Percentiles rank a stretch among this genome's conserved stretches.
These are phyloP conservation scores for Schizonepeta tenuifolia DNA, from an alignment of 257 asterid genomes.

Conservation along the genomic window DNA sequence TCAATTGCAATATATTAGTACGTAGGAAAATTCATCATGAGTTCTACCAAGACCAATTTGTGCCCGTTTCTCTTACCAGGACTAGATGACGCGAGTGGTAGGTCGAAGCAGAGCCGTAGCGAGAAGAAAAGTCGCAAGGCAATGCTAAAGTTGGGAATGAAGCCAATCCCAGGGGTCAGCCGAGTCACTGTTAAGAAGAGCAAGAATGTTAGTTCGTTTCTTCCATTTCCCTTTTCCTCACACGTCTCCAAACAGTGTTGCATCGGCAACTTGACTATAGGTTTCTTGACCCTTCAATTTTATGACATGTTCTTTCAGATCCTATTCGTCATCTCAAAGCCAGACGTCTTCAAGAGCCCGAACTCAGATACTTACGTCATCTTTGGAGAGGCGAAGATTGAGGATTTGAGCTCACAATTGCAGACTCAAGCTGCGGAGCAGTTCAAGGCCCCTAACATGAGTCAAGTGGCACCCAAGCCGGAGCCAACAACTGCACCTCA, in stretches of 20 bases:
- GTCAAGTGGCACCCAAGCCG: conserved; percentile 52
- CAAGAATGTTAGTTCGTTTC: conserved; percentile 42
- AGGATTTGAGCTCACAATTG: conserved; percentile 84
- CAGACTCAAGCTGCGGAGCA: conserved; percentile 90
- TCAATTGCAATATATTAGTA: neutral
- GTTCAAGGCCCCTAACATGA: conserved; percentile 69
- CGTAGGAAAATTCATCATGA: neutral
- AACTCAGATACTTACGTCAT: conserved; percentile 56
- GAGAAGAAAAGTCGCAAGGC: conserved; percentile 64
- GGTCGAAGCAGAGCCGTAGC: conserved; percentile 58
- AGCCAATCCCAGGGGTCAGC: conserved; percentile 53
- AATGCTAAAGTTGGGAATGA: conserved; percentile 57
- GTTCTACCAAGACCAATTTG: neutral
- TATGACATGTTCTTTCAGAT: conserved; percentile 37
- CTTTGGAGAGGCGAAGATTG: conserved; percentile 73
- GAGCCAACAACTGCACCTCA: conserved; percentile 47
- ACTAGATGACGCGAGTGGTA: conserved; percentile 47
- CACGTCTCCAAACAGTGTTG: neutral
- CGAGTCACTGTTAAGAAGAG: conserved; percentile 58
- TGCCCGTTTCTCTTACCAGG: conserved; percentile 34
- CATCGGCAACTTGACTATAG: neutral
- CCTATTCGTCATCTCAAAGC: conserved; percentile 67
- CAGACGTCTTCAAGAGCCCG: conserved; percentile 85
- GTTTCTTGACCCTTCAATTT: neutral
- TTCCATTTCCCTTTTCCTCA: neutral